Base-by-base conservation (phyloP, 257 asterid species). In the Fraxinus anomala region DNA sequence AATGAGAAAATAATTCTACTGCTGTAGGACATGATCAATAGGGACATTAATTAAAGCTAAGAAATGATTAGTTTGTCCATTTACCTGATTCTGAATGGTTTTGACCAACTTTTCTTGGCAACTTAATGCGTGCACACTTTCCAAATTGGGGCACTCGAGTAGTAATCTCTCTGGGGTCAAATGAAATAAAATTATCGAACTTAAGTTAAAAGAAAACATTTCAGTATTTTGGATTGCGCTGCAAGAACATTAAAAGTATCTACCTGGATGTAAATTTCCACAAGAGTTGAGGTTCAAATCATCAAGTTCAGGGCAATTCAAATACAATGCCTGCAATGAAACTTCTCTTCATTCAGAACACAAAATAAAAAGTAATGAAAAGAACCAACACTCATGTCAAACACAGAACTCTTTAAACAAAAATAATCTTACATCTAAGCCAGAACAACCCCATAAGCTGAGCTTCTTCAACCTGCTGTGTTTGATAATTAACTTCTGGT, bases 371-470 rank as follows among this genome's bases (percentile, higher is more conserved):
- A 56, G 21, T 1, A n/a, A 56, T n/a, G 66, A 56, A n/a, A 56
- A 4, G n/a, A 8, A 17, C 13, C 21, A 56, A 56, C 65, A 6
- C 26, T 47, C n/a, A 16, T 47, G 59, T 47, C 7, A 72, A 42
- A 73, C 26, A 67, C 13, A 51, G 56, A 73, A 54, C 10, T n/a
- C 0, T 33, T 73, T 7, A 44, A 77, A 70, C 44, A 30, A 47
- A n/a, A 47, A 81, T 78, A 80, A 84, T 79, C 97, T 90, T 85
- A 96, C 99, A 85, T 96, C 97, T 85, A 96, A 89, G 68, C 97
- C 97, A 51, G 99, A 93, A 82, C 98, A 96, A 69, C 99, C 99
- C 99, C 99, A 96, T 73, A 96, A 88, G 90, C 99, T 96, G 70
- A 96, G 87, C 84, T 91, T 92, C 91, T 88, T 92, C 88, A 96